Conservation (phyloP, 192 early-diverging fungal species). For the Backusella mclennaniae region DNA sequence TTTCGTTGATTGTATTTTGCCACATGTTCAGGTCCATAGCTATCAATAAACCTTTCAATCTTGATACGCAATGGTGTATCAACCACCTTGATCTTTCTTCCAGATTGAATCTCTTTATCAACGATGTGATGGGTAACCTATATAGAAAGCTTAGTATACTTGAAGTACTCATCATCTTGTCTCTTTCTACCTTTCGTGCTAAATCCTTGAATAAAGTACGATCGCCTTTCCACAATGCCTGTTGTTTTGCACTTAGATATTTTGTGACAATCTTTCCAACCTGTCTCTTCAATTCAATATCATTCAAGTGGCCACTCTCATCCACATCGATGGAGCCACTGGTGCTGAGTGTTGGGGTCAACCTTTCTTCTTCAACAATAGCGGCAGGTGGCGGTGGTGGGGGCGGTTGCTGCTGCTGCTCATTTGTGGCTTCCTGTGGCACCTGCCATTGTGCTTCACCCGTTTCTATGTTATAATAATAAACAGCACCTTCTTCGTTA, state of each 20-base stretch:
- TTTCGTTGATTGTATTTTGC: conserved; percentile 12
- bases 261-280: conserved; percentile 27
- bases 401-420: not conserved
- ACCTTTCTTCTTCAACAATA: not conserved
- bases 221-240: conserved; percentile 42
- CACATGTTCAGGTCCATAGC: conserved; percentile 31
- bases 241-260: conserved; percentile 46
- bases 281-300: conserved; percentile 32
- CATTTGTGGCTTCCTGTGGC: conserved; percentile 21
- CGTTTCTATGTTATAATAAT: conserved; percentile 55
- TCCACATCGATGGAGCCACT: conserved; percentile 16
- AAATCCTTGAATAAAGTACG: conserved; percentile 49
- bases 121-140: conserved; percentile 54
- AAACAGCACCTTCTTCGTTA: conserved; percentile 44
- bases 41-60: conserved; percentile 46
- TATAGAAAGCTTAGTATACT: not conserved
- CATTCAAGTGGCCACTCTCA: not conserved
- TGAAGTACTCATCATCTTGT: not conserved
- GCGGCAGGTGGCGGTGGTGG: too few species aligned
- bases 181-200: conserved; percentile 42
- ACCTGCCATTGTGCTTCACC: conserved; percentile 50
- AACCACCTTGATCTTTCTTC: conserved; percentile 39
- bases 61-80: conserved; percentile 41
- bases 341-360: conserved; percentile 7
- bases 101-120: conserved; percentile 44